A percentile compares a stretch with the other conserved stretches of the same genome.
Evolutionary conservation across 169 alveolate species (phyloP).

Genomic region (Plasmodium gonderi): DNA sequence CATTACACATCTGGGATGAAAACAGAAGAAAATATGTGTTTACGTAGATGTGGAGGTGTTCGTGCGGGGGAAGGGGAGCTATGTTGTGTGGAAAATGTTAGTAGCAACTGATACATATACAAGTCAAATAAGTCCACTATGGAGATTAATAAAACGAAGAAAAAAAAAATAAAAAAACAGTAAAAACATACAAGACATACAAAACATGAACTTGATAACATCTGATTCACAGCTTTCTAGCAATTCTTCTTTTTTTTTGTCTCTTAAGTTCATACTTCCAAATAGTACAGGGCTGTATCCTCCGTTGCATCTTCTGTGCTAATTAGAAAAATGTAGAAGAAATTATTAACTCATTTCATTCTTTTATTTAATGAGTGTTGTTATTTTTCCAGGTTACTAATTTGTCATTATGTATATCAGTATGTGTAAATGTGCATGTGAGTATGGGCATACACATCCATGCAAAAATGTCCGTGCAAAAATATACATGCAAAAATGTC

Average conservation of each 20-base stretch:
- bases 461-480: too few relatives aligned
- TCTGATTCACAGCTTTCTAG: too few relatives aligned
- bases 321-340: conserved; percentile 25
- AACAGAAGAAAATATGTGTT: not conserved
- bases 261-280: conserved; percentile 16
- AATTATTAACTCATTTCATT: not conserved
- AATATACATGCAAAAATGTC: too few relatives aligned
- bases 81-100: too few relatives aligned
- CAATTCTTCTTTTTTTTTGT: too few relatives aligned
- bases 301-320: conserved; percentile 68
- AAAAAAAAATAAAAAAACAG: too few relatives aligned
- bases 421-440: not conserved
- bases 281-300: conserved; percentile 51
- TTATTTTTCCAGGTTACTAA: not conserved
- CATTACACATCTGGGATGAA: conserved; percentile 57
- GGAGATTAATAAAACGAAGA: not conserved
- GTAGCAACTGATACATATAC: too few relatives aligned
- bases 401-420: not conserved
- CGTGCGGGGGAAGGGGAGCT: too few relatives aligned
- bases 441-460: too few relatives aligned
- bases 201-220: too few relatives aligned
- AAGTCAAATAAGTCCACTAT: not conserved
- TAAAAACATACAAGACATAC: too few relatives aligned
- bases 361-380: not conserved
- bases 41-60: not conserved